A percentile compares a stretch with the other conserved stretches of the same genome.
Evolutionary conservation across 2,329 filamentous ascomycete species (phyloP).

Genomic region (Trichoderma hamatum): DNA sequence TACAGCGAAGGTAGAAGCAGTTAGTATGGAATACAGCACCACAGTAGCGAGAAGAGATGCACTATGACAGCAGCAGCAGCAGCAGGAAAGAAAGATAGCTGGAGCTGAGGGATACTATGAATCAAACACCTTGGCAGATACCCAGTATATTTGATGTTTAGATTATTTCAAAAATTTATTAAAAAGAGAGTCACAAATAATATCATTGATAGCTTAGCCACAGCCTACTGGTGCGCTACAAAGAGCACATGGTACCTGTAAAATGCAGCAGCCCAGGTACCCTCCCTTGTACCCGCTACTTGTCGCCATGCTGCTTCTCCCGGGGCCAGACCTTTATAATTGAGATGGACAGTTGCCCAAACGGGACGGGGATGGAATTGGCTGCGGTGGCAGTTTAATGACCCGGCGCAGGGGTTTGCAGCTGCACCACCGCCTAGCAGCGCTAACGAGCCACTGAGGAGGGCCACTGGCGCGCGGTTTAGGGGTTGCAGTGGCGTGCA

Average conservation of each 20-base stretch:
- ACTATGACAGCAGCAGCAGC: no score
- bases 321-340: slow-evolving; percentile 16
- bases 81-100: no score
- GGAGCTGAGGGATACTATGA: no score
- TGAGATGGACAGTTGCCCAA: slow-evolving; percentile 36
- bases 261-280: not conserved
- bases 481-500: slow-evolving; percentile 24
- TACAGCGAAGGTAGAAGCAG: not conserved
- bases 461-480: slow-evolving; percentile 23
- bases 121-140: no score
- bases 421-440: not conserved
- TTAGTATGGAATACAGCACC: no score
- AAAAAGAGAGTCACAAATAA: no score
- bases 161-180: no score
- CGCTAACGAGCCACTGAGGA: not conserved
- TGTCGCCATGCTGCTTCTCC: not conserved
- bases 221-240: not conserved
- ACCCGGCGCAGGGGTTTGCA: slow-evolving; percentile 30
- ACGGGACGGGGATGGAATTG: slow-evolving; percentile 40
- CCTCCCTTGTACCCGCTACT: not conserved
- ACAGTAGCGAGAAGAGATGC: no score
- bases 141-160: no score
- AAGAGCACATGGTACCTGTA: not conserved
- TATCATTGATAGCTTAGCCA: no score
- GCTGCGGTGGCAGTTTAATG: slow-evolving; percentile 43